Evolutionary conservation across 2,329 filamentous ascomycete genomes (phyloP), one percentile per base, ranked within the genome.

Genomic region (Penicillium sclerotigenum): DNA sequence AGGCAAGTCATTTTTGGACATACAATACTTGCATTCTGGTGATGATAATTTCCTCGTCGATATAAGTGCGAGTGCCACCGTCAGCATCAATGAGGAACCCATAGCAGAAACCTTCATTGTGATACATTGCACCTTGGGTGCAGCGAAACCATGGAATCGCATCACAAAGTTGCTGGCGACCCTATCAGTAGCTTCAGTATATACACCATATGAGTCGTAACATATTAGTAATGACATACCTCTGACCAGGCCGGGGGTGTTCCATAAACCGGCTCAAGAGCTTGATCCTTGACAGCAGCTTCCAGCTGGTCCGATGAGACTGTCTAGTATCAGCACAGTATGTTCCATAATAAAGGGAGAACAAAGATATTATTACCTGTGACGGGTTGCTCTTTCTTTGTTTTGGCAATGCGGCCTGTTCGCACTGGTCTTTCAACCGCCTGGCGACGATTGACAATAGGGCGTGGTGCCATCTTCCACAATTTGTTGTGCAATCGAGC

Each of bases 31-130:
- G 85, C 84, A 85, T 75, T 52, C 83, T 78, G 5, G 84, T 81
- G 47, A 91, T 85, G 33, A 90, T 76, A 3, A 89, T 75, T 51
- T 88, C 80, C 1, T 79, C 75, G 33, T 81, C 80, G 18, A 89
- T 80, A 47, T 83, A 79, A 54, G 89, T 85, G 3, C 84, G 77
- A 1, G 71, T 59, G 2, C 81, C 81, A 10, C 75, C 73, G 43
- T 81, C 78, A 0, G 75, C 77, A 62, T 89, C 84, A 20, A 87
- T 76, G 24, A 90, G 75, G 55, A 87, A 81, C 0, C 82, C 84
- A 41, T 76, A 75, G 2, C 79, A 79, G n/a, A 83, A 68, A 0
- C 76, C 73, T 2, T 79, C 71, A 0, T 71, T 75, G 0, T 77
- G 75, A 52, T 90, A 85, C 4, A 80, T 75, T 5, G 83, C 84